Percentiles rank a stretch among this genome's conserved stretches.
Evolutionary conservation across 306 rosid species (phyloP).

Genomic region (Vigna reflexopilosa): DNA sequence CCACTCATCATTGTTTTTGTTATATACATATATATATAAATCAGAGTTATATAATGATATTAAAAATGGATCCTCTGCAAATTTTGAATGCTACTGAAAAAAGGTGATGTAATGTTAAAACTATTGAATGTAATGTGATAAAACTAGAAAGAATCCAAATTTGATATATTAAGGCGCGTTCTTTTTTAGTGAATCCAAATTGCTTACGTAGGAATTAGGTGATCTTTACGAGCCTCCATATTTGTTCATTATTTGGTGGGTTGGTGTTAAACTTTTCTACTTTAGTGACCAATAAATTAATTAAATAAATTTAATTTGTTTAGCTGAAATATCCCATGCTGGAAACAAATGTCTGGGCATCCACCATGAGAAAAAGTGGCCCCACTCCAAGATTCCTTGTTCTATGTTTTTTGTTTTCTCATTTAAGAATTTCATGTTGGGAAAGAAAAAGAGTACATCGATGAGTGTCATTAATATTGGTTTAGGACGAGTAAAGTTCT

Average conservation of each 20-base stretch:
- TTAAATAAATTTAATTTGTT: background rate
- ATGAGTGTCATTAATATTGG: conserved; percentile 40
- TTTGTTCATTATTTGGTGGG: conserved; percentile 34
- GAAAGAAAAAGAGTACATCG: conserved; percentile 4
- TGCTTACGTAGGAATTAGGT: conserved; percentile 52
- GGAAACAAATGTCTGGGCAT: conserved; percentile 53
- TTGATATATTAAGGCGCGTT: background rate
- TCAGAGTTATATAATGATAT: no score
- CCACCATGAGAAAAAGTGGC: conserved; percentile 40
- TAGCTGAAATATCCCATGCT: conserved; percentile 37
- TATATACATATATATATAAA: no score
- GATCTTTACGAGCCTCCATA: conserved; percentile 18
- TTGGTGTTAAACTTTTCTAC: conserved; percentile 40
- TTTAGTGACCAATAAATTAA: conserved; percentile 29
- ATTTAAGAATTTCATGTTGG: conserved; percentile 34
- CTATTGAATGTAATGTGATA: background rate
- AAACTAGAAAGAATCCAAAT: background rate
- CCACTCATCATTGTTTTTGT: no score
- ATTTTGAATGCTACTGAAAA: background rate
- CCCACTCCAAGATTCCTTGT: conserved; percentile 49
- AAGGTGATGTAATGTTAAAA: background rate
- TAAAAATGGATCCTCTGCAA: no score
- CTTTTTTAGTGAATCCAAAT: conserved; percentile 28
- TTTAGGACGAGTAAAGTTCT: conserved; percentile 36
- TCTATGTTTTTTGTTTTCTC: conserved; percentile 24